These are phyloP conservation scores for Aleurites moluccanus DNA, from an alignment of 441 rosid genomes.

Conservation along the genomic window DNA sequence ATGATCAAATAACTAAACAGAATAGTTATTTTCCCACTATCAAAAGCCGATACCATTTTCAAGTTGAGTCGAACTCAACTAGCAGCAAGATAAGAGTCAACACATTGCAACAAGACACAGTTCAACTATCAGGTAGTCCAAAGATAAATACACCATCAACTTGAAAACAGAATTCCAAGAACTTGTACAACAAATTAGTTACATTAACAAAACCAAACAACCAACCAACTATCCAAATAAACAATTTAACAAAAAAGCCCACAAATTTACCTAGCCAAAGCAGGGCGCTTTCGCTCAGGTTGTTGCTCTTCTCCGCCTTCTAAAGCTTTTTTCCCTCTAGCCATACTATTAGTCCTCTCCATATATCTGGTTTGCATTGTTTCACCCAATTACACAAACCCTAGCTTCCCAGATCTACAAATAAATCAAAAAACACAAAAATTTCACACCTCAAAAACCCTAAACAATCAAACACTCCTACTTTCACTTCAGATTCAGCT, in stretches of 20 bases:
- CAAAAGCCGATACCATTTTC: neutral
- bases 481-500: slow-evolving; percentile 14
- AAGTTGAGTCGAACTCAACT: neutral
- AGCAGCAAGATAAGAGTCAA: slow-evolving; percentile 14
- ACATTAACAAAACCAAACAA: neutral
- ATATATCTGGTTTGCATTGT: slow-evolving; percentile 71
- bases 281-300: slow-evolving; percentile 90
- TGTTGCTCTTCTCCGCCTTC: slow-evolving; percentile 66
- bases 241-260: neutral
- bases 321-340: slow-evolving; percentile 79
- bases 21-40: neutral
- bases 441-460: slow-evolving; percentile 4
- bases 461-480: neutral
- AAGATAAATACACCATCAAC: neutral
- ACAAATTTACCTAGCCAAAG: slow-evolving; percentile 70
- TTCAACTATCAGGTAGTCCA: neutral
- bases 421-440: slow-evolving; percentile 13
- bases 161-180: neutral
- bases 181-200: neutral
- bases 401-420: slow-evolving; percentile 56
- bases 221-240: neutral
- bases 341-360: slow-evolving; percentile 85
- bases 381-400: slow-evolving; percentile 34
- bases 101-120: slow-evolving; percentile 4
- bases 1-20: neutral